Evolutionary conservation across 129 eudicot genomes (phyloP).

Genomic region (Rutidosis leptorrhynchoides): DNA sequence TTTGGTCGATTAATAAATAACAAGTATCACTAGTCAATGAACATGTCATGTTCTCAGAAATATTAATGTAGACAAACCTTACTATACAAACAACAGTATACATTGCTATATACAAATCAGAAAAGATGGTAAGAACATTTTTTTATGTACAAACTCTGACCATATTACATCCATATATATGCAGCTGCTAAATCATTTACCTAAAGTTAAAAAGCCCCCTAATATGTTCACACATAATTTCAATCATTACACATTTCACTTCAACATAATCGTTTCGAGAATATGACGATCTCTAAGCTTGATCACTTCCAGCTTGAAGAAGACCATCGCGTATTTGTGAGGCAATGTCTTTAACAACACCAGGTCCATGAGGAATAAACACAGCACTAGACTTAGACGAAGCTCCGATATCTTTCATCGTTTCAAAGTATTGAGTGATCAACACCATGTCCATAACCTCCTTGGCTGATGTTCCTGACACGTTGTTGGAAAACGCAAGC

Average conservation of each 20-base stretch:
- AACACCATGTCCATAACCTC: constrained; percentile 79
- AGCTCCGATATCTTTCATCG: constrained; percentile 80
- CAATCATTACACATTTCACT: not conserved
- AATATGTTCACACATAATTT: not conserved
- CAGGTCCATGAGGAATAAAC: constrained; percentile 73
- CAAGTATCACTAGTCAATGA: not conserved
- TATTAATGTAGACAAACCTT: not conserved
- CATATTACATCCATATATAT: constrained; percentile 4
- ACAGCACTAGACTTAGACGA: constrained; percentile 64
- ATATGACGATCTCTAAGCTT: not conserved
- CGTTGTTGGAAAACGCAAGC: constrained; percentile 59
- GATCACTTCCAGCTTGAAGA: constrained; percentile 40
- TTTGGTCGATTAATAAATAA: too few relatives aligned
- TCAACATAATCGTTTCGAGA: not conserved
- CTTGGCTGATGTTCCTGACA: constrained; percentile 66
- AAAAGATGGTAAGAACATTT: too few relatives aligned
- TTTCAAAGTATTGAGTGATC: constrained; percentile 70
- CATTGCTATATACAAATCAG: too few relatives aligned
- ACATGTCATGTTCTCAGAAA: not conserved
- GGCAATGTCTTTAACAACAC: constrained; percentile 66
- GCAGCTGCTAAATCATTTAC: not conserved
- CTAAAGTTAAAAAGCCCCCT: not conserved
- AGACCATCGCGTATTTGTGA: constrained; percentile 68
- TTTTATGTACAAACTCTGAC: not conserved
- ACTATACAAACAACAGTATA: too few relatives aligned